phyloP scores from a whole-genome alignment of 495 filamentous ascomycete species.

The Hypoxylon lenormandii region DNA sequence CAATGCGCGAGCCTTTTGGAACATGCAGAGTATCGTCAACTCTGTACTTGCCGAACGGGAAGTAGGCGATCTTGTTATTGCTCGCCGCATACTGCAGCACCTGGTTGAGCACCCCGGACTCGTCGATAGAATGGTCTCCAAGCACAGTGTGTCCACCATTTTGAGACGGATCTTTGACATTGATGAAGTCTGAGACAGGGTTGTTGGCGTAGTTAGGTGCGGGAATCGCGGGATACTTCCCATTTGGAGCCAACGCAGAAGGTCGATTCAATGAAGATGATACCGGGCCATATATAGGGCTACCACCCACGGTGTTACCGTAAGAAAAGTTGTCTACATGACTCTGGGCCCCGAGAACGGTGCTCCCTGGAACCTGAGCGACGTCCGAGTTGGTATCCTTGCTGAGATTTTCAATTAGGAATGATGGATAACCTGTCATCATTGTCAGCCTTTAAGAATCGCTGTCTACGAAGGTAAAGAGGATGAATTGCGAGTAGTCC shows the following conservation, averaged over 20 bases:
- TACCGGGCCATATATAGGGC: constrained; percentile 69
- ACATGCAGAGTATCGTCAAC: constrained; percentile 63
- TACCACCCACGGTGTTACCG: constrained; percentile 69
- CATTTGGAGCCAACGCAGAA: constrained; percentile 48
- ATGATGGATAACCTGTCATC: constrained; percentile 51
- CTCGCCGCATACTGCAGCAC: constrained; percentile 53
- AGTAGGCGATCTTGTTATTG: constrained; percentile 58
- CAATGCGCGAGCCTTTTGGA: constrained; percentile 66
- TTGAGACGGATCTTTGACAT: constrained; percentile 58
- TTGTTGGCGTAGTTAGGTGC: constrained; percentile 57
- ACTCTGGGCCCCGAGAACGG: constrained; percentile 37
- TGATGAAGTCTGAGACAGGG: constrained; percentile 55
- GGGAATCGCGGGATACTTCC: constrained; percentile 50
- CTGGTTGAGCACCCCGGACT: constrained; percentile 55
- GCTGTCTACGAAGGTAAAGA: not conserved
- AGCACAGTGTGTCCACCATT: constrained; percentile 55
- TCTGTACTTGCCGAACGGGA: constrained; percentile 64
- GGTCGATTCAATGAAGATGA: constrained; percentile 51
- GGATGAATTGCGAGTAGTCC: not conserved
- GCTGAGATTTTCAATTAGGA: constrained; percentile 59
- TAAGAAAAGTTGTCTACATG: constrained; percentile 54
- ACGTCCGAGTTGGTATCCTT: constrained; percentile 53
- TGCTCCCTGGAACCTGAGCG: constrained; percentile 47
- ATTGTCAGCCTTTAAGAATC: not conserved
- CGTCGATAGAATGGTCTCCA: constrained; percentile 56